These are phyloP conservation scores for Trichoderma breve DNA, from an alignment of 2,329 filamentous ascomycete genomes.

Conservation along the genomic window DNA sequence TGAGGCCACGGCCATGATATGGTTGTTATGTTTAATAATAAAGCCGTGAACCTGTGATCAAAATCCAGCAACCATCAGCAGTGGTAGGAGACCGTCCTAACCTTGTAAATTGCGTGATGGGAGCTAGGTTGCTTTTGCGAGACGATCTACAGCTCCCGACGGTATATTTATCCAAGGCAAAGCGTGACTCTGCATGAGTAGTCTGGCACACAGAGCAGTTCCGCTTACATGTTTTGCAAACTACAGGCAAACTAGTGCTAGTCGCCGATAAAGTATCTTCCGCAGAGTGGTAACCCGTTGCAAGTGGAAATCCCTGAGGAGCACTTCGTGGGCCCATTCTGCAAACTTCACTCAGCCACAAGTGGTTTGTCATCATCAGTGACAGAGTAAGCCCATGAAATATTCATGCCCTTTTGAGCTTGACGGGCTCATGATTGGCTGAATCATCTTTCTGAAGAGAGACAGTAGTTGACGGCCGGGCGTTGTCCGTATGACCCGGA, in stretches of 20 bases:
- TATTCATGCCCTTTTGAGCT: neutral
- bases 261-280: neutral
- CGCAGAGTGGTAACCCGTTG: neutral
- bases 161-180: neutral
- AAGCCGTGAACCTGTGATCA: neutral
- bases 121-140: neutral
- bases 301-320: neutral
- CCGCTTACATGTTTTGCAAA: neutral
- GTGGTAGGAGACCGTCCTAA: neutral
- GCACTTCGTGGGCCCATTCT: neutral
- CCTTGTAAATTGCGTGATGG: slow-evolving; percentile 2
- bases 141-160: neutral
- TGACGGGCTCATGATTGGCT: neutral
- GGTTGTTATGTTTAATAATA: neutral
- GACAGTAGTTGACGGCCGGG: neutral
- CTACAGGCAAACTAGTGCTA: neutral
- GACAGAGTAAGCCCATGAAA: neutral
- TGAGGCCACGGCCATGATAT: neutral
- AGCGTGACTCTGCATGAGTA: neutral
- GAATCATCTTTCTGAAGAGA: neutral
- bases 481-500: slow-evolving; percentile 1
- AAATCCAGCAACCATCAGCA: neutral
- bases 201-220: neutral
- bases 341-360: neutral
- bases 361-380: neutral